Base-by-base conservation (phyloP, 2,329 filamentous ascomycete genomes). In the Arthrobotrys conoides region DNA sequence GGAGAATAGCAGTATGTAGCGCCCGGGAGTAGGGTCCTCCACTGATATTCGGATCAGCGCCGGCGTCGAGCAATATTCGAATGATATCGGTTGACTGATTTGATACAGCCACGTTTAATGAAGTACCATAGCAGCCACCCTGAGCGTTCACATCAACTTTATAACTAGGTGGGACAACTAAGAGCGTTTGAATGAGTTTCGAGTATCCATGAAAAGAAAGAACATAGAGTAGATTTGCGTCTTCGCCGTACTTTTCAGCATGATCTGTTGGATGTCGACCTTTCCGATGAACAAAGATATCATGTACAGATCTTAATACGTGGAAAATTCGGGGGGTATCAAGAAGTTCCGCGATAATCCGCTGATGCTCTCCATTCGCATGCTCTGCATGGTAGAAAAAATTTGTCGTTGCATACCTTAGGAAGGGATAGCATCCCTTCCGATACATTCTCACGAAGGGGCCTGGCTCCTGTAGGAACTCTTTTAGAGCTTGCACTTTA, bases 341-440 rank as follows among this genome's bases (percentile, higher is more conserved):
- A 16, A 63, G 36, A 14, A 73, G 16, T 3, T 46, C 30, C n/a
- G 16, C 16, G 3, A 66, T 12, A 18, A 68, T n/a, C 14, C 3
- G 3, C 20, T 48, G 10, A 16, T 67, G 59, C 12, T 2, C 24
- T 1, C 61, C 16, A 16, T 18, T 36, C n/a, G 44, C 48, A n/a
- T 5, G 20, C 48, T 79, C 76, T 8, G 71, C 51, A 20, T 80
- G 76, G 41, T 76, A 2, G 12, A 80, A 70, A n/a, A 80, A 27
- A 27, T 53, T 14, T 1, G 9, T 22, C 8, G 66, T 12, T 22
- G 79, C 71, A 33, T 80, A 80, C 27, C 22, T 16, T n/a, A 80
- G 41, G 36, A 80, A 80, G 6, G 76, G 67, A 38, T 73, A 70
- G 9, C 5, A 1, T n/a, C 12, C 12, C 1, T 16, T 41, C 10